These are phyloP conservation scores for Batkoa obscura DNA, from an alignment of 371 early-diverging fungal species.

Conservation along the genomic window DNA sequence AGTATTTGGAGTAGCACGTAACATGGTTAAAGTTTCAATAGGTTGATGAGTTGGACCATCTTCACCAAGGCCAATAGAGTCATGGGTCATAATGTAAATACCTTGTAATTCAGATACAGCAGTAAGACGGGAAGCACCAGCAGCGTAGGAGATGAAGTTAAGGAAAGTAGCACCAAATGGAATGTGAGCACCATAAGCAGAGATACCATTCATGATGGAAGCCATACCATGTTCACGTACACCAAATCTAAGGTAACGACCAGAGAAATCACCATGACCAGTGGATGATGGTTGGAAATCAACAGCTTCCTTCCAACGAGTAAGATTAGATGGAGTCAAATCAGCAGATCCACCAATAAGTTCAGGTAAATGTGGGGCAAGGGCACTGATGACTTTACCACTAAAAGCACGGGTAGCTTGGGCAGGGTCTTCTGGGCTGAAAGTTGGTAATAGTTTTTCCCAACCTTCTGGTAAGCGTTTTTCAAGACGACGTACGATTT, in stretches of 20 bases:
- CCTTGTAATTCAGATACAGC: slow-evolving; percentile 77
- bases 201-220: slow-evolving; percentile 88
- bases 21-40: slow-evolving; percentile 83
- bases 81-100: slow-evolving; percentile 97
- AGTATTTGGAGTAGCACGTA: slow-evolving; percentile 90
- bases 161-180: slow-evolving; percentile 93
- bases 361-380: slow-evolving; percentile 61
- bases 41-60: slow-evolving; percentile 99
- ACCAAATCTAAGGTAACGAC: slow-evolving; percentile 90
- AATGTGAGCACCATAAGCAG: slow-evolving; percentile 73
- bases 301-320: slow-evolving; percentile 80
- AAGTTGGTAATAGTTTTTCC: slow-evolving; percentile 50
- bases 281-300: slow-evolving; percentile 74
- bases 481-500: slow-evolving; percentile 54
- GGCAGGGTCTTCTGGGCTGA: slow-evolving; percentile 53
- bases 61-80: slow-evolving; percentile 94
- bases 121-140: slow-evolving; percentile 78
- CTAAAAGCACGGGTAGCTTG: slow-evolving; percentile 82
- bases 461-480: slow-evolving; percentile 56
- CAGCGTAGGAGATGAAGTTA: slow-evolving; percentile 75
- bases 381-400: slow-evolving; percentile 58
- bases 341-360: slow-evolving; percentile 98
- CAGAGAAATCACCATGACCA: slow-evolving; percentile 54
- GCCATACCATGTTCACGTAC: slow-evolving; percentile 99
- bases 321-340: slow-evolving; percentile 89